phyloP scores from a whole-genome alignment of 106 monocot genomes.

The Acorus gramineus region DNA sequence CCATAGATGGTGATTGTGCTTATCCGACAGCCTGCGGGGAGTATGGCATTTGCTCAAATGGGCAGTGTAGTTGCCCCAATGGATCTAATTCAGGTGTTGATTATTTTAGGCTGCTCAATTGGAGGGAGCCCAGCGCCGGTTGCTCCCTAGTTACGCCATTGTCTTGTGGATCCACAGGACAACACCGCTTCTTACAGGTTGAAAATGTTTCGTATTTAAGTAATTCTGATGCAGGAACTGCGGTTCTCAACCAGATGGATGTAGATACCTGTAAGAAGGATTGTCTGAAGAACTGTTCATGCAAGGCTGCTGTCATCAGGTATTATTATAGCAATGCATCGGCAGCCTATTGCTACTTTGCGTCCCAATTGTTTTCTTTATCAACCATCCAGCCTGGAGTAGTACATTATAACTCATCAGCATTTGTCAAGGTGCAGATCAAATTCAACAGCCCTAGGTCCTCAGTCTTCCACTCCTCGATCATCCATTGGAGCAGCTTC shows the following conservation, averaged over 20 bases:
- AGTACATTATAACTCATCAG: no score
- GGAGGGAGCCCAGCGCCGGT: constrained; percentile 1
- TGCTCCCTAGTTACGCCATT: constrained; percentile 3
- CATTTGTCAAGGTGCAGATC: no score
- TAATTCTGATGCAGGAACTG: no score
- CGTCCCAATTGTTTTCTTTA: not conserved
- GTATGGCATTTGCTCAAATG: constrained; percentile 8
- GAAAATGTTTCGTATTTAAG: no score
- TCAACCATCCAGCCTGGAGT: no score
- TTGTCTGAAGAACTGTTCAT: constrained; percentile 3
- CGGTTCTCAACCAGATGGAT: no score
- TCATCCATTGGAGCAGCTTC: no score
- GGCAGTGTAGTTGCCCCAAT: constrained; percentile 2
- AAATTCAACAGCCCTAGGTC: no score
- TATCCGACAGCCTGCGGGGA: constrained; percentile 12
- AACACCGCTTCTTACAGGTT: no score
- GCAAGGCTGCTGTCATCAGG: constrained; percentile 3
- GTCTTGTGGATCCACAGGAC: not conserved
- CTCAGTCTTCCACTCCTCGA: no score
- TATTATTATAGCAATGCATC: not conserved
- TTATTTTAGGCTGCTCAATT: not conserved
- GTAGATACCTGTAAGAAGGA: no score
- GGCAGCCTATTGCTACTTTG: not conserved
- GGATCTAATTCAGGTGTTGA: not conserved
- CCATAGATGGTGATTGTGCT: not conserved